Percentiles rank a stretch among this genome's conserved stretches.
Evolutionary conservation across 225 moss, liverwort and hornwort genomes (phyloP).

Genomic region (Pleurozium schreberi): DNA sequence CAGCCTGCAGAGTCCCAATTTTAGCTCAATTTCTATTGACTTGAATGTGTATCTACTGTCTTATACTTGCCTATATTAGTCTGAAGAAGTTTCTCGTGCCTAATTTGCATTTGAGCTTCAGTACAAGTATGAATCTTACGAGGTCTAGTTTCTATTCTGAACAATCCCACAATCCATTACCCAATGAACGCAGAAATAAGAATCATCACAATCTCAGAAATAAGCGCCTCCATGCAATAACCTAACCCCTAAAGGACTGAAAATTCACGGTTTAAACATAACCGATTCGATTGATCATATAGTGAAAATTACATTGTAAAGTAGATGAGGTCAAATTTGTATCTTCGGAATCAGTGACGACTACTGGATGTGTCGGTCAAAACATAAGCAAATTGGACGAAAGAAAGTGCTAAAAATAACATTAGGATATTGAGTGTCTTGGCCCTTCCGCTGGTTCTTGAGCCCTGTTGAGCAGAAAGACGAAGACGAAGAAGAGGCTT

Average conservation of each 20-base stretch:
- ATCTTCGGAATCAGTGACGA: background rate
- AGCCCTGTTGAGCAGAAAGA: background rate
- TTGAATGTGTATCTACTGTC: background rate
- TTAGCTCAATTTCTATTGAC: background rate
- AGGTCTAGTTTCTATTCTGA: background rate
- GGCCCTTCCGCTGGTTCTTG: background rate
- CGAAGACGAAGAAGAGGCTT: background rate
- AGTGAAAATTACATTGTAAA: background rate
- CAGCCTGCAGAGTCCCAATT: constrained; percentile 3
- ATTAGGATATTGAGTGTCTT: background rate
- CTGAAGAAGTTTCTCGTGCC: background rate
- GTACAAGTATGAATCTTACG: background rate
- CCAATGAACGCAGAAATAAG: background rate
- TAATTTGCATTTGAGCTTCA: background rate
- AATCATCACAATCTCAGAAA: background rate
- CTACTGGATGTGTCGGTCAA: background rate
- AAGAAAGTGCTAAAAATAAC: background rate
- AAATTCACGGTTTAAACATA: background rate
- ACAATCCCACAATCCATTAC: background rate
- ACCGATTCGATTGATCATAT: background rate
- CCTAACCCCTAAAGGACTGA: background rate
- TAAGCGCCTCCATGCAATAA: background rate
- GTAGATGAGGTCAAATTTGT: background rate
- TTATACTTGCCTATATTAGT: too few species aligned
- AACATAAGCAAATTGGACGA: background rate